These are phyloP conservation scores for Capsella bursapastoris DNA, from an alignment of 345 rosid genomes.

Conservation along the genomic window DNA sequence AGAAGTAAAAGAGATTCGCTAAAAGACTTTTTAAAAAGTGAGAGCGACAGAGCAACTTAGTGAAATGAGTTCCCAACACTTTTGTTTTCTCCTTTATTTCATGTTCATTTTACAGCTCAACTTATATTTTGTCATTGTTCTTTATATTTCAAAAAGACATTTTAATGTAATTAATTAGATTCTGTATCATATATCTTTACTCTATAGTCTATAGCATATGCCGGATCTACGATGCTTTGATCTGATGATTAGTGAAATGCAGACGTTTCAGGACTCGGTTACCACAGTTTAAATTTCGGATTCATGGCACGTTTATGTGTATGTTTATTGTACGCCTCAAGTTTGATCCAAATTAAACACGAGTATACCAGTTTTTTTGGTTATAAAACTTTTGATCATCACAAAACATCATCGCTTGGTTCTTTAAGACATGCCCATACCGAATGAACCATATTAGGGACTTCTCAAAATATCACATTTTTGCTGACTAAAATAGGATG, in stretches of 20 bases:
- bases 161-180: conserved; percentile 18
- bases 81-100: conserved; percentile 25
- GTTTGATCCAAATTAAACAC: background rate
- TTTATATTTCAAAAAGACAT: conserved; percentile 2
- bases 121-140: conserved; percentile 22
- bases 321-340: background rate
- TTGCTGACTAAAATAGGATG: background rate
- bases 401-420: background rate
- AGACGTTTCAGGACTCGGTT: background rate
- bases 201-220: background rate
- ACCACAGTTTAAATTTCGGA: background rate
- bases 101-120: conserved; percentile 44
- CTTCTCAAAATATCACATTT: background rate
- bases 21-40: conserved; percentile 42
- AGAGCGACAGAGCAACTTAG: conserved; percentile 46
- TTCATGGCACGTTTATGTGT: conserved; percentile 4
- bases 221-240: conserved; percentile 4
- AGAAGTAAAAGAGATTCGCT: conserved; percentile 45
- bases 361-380: background rate
- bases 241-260: background rate
- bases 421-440: background rate
- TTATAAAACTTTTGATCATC: background rate
- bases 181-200: background rate
- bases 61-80: conserved; percentile 44
- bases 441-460: background rate